Base-by-base conservation (phyloP, 495 filamentous ascomycete genomes). In the Neurospora sp. region DNA sequence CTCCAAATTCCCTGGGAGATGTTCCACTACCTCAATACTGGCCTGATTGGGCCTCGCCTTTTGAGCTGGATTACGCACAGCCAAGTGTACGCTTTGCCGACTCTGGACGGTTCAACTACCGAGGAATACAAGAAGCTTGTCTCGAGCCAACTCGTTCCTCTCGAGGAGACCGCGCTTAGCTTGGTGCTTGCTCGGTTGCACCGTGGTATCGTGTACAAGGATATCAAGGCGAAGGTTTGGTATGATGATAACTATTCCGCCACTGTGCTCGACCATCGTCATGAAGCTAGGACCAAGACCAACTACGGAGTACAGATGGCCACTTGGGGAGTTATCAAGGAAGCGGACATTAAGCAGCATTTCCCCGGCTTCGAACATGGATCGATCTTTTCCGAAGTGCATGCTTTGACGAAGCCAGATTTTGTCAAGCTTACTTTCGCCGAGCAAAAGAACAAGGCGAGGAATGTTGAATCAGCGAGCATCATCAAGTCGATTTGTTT, bases 1-100 rank as follows among this genome's bases (percentile, higher is more conserved):
- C 89, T 94, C 71, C 92, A 94, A 39, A 86, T 99, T 19, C 94
- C 96, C 2, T 90, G 94, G 71, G 96, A 99, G 82, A 84, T 99
- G 7, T 97, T 94, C 80, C 92, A 92, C 79, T 98, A 99, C 77
- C 87, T 98, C 39, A 93, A 93, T 73, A 90, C 88, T 39, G 96
- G 93, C 38, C 81, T 97, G 19, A 87, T 97, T 73, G 89, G 93
- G 8, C 86, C 94, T 3, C 90, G 94, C 45, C 83, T 97, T 19
- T 86, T 96, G 10, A 93, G 92, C 77, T 94, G 90, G 87, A 86
- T 96, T 70, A 91, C 91, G 1, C 91, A 91, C 39, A 90, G 92
- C 37, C 90, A 94, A 77, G 87, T 96, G 62, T 80, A 91, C 37
- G 86, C 97, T 69, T 84, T 87, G 31, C 89, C 94, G 69, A 95